Conservation (phyloP, 2,329 filamentous ascomycete genomes). For the Talaromyces funiculosus region DNA sequence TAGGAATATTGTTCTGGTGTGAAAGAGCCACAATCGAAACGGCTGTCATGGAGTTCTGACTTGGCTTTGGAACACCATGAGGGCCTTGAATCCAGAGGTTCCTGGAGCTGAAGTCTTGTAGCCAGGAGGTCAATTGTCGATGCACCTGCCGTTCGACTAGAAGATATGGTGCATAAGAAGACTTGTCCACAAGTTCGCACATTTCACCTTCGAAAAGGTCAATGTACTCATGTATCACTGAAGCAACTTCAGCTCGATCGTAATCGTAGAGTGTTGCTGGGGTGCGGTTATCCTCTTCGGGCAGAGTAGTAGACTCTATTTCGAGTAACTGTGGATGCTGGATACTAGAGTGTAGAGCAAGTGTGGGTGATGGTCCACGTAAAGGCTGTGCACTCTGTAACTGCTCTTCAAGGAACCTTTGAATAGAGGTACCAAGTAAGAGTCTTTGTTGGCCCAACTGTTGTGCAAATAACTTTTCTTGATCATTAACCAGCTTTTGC, state of each 20-base stretch:
- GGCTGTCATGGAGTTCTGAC: not conserved
- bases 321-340: not conserved
- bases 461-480: not conserved
- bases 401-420: not conserved
- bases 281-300: not conserved
- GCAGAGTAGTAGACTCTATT: not conserved
- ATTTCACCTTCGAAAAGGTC: not conserved
- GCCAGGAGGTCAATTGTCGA: not conserved
- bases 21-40: not conserved
- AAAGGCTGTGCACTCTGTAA: not conserved
- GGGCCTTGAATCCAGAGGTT: slow-evolving; percentile 1
- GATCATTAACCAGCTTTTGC: not conserved
- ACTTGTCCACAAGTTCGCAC: not conserved
- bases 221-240: not conserved
- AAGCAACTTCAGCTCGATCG: not conserved
- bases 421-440: not conserved
- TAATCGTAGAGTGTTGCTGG: not conserved
- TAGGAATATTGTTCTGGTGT: not conserved
- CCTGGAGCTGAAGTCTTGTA: not conserved
- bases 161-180: not conserved
- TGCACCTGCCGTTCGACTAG: not conserved
- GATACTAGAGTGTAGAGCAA: not conserved
- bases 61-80: not conserved
- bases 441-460: not conserved
- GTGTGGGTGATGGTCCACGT: not conserved